Evolutionary conservation across 106 monocot species (phyloP).

Genomic region (Platanthera zijinensis): DNA sequence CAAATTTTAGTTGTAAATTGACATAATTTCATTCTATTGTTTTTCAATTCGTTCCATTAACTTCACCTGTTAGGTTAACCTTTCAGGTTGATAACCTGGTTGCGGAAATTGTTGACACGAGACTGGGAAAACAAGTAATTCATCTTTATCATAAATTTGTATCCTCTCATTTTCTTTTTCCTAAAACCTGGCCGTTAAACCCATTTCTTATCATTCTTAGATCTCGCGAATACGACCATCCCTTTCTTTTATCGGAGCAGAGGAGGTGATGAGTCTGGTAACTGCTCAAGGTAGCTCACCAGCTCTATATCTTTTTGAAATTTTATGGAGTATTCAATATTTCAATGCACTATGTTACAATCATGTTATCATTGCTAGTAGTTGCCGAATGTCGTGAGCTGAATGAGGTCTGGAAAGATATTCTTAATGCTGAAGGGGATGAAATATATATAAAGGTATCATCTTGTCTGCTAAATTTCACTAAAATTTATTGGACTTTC

Average conservation of each 20-base stretch:
- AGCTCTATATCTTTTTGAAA: background rate
- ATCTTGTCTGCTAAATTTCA: background rate
- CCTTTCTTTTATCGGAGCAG: conserved; percentile 82
- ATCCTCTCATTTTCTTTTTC: background rate
- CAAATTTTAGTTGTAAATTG: too few species aligned
- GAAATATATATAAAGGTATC: conserved; percentile 95
- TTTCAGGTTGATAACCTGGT: conserved; percentile 84
- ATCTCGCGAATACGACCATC: conserved; percentile 80
- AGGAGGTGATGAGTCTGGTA: conserved; percentile 98
- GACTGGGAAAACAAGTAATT: conserved; percentile 86
- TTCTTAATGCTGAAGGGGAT: conserved; percentile 82
- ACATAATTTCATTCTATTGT: background rate
- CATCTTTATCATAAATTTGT: background rate
- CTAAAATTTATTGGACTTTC: background rate
- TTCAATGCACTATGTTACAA: background rate
- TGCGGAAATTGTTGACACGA: conserved; percentile 84
- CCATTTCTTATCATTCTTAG: conserved; percentile 25
- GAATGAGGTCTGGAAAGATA: conserved; percentile 86
- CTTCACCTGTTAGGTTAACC: conserved; percentile 8
- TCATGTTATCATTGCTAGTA: conserved; percentile 14
- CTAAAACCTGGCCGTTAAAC: background rate
- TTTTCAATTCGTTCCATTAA: conserved; percentile 1
- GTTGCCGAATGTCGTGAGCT: conserved; percentile 77
- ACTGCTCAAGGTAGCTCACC: conserved; percentile 79
- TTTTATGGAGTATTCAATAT: background rate